Conservation (phyloP, 768 basidiomycete genomes). For the Imleria badia region DNA sequence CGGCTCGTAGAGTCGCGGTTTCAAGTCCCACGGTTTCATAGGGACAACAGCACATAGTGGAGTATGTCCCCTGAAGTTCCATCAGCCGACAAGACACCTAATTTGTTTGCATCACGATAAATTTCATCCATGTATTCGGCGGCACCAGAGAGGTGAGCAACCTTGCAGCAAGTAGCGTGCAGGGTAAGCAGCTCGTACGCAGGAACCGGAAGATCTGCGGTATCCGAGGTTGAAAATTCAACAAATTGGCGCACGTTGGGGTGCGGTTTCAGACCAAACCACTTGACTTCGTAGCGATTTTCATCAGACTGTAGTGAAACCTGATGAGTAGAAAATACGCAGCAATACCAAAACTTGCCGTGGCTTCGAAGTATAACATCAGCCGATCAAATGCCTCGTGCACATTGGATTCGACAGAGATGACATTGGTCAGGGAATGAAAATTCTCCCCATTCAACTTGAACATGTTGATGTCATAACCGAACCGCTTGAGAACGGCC, state of each 20-base stretch:
- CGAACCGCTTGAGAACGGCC: constrained; percentile 5
- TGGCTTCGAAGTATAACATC: constrained; percentile 6
- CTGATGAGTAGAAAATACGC: background rate
- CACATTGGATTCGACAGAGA: background rate
- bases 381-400: constrained; percentile 3
- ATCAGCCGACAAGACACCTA: background rate
- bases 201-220: constrained; percentile 14
- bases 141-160: constrained; percentile 27
- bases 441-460: background rate
- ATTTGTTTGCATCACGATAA: constrained; percentile 3
- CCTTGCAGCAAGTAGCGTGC: constrained; percentile 25
- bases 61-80: constrained; percentile 1
- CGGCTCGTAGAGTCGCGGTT: background rate
- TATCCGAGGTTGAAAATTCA: constrained; percentile 3
- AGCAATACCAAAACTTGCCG: background rate
- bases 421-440: constrained; percentile 11
- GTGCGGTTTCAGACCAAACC: background rate
- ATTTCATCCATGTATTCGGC: constrained; percentile 17
- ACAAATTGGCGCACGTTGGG: background rate
- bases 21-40: background rate
- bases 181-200: constrained; percentile 10
- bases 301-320: background rate
- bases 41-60: background rate
- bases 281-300: constrained; percentile 8
- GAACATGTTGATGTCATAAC: background rate